phyloP scores from a whole-genome alignment of 768 basidiomycete species.

The Lanmaoa rubissima region DNA sequence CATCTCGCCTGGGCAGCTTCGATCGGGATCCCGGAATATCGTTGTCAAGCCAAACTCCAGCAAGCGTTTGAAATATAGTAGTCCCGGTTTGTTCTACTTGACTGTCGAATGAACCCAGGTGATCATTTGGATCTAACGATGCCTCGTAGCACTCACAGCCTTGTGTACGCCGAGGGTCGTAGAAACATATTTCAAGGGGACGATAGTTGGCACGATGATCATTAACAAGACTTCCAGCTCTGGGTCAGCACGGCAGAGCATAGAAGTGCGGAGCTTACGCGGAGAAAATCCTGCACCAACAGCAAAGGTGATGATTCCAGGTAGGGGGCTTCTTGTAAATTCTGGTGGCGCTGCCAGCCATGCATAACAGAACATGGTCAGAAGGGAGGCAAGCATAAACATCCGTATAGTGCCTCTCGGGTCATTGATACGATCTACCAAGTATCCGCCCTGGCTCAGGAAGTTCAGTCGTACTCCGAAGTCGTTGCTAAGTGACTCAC shows the following conservation, averaged over 20 bases:
- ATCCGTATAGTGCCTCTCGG: conserved; percentile 58
- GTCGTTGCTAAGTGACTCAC: conserved; percentile 38
- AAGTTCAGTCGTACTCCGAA: neutral
- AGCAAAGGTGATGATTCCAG: conserved; percentile 60
- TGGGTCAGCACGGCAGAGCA: conserved; percentile 1
- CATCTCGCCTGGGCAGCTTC: conserved; percentile 25
- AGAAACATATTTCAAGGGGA: conserved; percentile 68
- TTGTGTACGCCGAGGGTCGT: conserved; percentile 80
- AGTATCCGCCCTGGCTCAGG: conserved; percentile 52
- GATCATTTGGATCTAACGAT: neutral
- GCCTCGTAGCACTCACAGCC: conserved; percentile 47
- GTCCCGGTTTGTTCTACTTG: conserved; percentile 77
- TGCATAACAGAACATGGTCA: conserved; percentile 59
- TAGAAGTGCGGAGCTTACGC: conserved; percentile 34
- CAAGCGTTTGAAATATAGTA: conserved; percentile 67
- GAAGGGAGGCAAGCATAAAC: conserved; percentile 52
- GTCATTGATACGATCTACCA: conserved; percentile 59
- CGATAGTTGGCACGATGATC: conserved; percentile 70
- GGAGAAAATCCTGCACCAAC: conserved; percentile 74
- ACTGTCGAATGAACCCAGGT: conserved; percentile 34
- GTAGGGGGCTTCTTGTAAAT: conserved; percentile 56
- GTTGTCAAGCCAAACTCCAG: conserved; percentile 65
- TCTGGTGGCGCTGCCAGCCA: conserved; percentile 66
- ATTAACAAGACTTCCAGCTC: conserved; percentile 59
- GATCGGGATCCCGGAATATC: neutral